phyloP scores from a whole-genome alignment of 1,284 basidiomycete genomes.

The Mycena sp. region DNA sequence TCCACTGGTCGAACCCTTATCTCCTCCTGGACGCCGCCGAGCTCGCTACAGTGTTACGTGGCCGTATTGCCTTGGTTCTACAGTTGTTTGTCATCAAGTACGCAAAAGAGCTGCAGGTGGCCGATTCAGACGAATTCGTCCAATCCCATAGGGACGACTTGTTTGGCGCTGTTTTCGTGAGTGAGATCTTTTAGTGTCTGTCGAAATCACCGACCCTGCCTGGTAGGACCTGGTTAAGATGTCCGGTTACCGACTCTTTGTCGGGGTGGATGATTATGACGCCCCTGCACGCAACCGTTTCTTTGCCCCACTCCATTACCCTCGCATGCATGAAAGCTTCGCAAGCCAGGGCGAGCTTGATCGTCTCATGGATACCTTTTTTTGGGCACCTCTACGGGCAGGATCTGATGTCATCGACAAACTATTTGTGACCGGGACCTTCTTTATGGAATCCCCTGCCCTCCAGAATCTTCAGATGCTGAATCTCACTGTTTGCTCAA shows the following conservation, averaged over 20 bases:
- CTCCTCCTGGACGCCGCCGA: background rate
- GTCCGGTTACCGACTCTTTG: conserved; percentile 7
- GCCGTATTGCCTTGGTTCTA: background rate
- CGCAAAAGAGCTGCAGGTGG: conserved; percentile 2
- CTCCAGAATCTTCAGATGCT: background rate
- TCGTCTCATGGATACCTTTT: background rate
- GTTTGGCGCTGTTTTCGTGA: conserved; percentile 10
- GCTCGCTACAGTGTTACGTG: background rate
- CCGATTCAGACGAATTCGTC: background rate
- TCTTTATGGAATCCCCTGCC: background rate
- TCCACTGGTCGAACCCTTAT: background rate
- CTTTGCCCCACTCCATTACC: background rate
- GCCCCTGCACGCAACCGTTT: background rate
- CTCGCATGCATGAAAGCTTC: background rate
- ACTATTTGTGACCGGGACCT: conserved; percentile 7
- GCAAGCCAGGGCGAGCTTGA: background rate
- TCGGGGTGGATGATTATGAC: conserved; percentile 19
- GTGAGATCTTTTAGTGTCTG: background rate
- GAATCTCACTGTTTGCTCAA: background rate
- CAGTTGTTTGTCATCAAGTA: conserved; percentile 3
- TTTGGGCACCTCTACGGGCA: conserved; percentile 11
- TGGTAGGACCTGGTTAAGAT: background rate
- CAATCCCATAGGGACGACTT: background rate
- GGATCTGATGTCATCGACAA: conserved; percentile 12
- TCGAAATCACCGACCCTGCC: background rate